Conservation (phyloP, 164 flowering plant genomes). For the Malania oleifera region DNA sequence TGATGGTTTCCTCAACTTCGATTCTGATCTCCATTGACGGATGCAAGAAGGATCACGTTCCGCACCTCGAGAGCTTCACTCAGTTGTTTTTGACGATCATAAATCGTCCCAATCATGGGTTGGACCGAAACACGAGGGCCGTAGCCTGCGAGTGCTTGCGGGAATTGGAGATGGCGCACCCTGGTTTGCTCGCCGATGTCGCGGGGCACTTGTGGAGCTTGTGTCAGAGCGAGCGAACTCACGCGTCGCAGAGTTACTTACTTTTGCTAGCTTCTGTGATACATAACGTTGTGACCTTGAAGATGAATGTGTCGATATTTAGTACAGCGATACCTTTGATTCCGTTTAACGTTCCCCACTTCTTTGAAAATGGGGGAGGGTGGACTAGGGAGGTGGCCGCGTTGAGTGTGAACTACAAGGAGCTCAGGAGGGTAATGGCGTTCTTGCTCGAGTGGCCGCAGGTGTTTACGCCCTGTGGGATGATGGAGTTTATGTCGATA, state of each 20-base stretch:
- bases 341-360: slow-evolving; percentile 67
- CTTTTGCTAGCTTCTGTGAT: slow-evolving; percentile 53
- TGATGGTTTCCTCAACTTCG: slow-evolving; percentile 57
- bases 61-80: slow-evolving; percentile 34
- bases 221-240: slow-evolving; percentile 91
- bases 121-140: slow-evolving; percentile 70
- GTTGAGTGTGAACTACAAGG: slow-evolving; percentile 51
- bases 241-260: slow-evolving; percentile 69
- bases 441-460: slow-evolving; percentile 77
- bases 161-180: slow-evolving; percentile 63
- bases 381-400: slow-evolving; percentile 24
- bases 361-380: slow-evolving; percentile 18
- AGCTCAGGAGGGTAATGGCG: slow-evolving; percentile 69
- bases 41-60: slow-evolving; percentile 6
- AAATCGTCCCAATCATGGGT: slow-evolving; percentile 81
- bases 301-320: slow-evolving; percentile 38
- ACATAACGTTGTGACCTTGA: slow-evolving; percentile 37
- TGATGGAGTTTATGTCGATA: slow-evolving; percentile 71
- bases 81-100: slow-evolving; percentile 59
- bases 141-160: slow-evolving; percentile 88
- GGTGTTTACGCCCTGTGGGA: slow-evolving; percentile 64
- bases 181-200: slow-evolving; percentile 61
- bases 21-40: slow-evolving; percentile 33
- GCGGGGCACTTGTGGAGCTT: slow-evolving; percentile 73
- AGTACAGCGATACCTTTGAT: slow-evolving; percentile 60